Percentiles rank a stretch among this genome's conserved stretches.
These are phyloP conservation scores for Rachicladosporium sp. DNA, from an alignment of 2,329 filamentous ascomycete species.

Conservation along the genomic window DNA sequence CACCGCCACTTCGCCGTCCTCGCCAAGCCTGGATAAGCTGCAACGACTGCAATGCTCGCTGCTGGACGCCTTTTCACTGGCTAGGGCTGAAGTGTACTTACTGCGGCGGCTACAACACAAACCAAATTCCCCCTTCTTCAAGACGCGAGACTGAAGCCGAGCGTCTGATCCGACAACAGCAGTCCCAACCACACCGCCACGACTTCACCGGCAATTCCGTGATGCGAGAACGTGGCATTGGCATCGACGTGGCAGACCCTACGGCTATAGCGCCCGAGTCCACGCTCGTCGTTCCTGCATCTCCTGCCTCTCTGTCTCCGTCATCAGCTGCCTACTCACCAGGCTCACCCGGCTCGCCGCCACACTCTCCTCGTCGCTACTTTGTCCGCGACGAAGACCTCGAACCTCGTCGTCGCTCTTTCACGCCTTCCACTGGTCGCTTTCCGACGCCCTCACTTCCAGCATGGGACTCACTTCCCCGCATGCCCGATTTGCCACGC, in stretches of 20 bases:
- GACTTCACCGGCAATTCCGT: slow-evolving; percentile 25
- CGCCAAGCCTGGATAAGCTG: slow-evolving; percentile 66
- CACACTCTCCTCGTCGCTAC: slow-evolving; percentile 18
- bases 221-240: slow-evolving; percentile 21
- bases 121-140: slow-evolving; percentile 34
- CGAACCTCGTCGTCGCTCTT: slow-evolving; percentile 12
- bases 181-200: slow-evolving; percentile 18
- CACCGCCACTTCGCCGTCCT: slow-evolving; percentile 12
- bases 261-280: slow-evolving; percentile 9
- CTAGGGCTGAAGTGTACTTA: slow-evolving; percentile 74
- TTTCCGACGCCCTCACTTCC: slow-evolving; percentile 15
- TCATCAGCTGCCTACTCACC: too few species aligned
- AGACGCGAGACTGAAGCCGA: slow-evolving; percentile 23
- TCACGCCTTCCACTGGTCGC: slow-evolving; percentile 8
- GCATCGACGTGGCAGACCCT: slow-evolving; percentile 8
- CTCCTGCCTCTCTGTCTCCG: too few species aligned
- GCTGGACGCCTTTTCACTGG: slow-evolving; percentile 84
- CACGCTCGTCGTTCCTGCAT: too few species aligned
- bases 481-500: slow-evolving; percentile 13
- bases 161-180: slow-evolving; percentile 17
- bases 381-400: slow-evolving; percentile 17
- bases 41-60: slow-evolving; percentile 87
- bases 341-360: slow-evolving; percentile 12
- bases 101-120: slow-evolving; percentile 43
- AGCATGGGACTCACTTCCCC: too few species aligned